Evolutionary conservation across 352 stramenopile genomes (phyloP), one percentile per base, ranked within the genome.

Genomic region (Pythium periplocum): DNA sequence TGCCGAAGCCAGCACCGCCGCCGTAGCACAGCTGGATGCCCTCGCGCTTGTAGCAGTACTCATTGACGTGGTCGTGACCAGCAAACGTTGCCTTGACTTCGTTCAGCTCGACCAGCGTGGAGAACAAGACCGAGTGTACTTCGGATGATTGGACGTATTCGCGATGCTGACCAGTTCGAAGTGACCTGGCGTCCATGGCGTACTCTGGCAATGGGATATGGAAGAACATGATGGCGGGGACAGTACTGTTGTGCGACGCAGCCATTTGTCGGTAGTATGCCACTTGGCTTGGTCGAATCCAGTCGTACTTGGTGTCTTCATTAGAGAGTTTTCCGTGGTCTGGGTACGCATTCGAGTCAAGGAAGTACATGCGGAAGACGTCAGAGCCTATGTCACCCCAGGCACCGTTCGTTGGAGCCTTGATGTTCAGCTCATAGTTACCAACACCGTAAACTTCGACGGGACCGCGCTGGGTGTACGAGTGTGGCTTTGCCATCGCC

Each of bases 281-380:
- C 33, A 68, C 44, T 37, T 68, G 60, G 7, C 40, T 52, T 2
- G 51, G 55, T 38, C 57, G 66, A 53, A 72, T 62, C 46, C 50
- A 61, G 51, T 61, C 64, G 49, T 67, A 61, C 6, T 37, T 53
- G 7, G 48, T 48, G 30, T 42, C 10, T 35, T 49, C 31, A 49
- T 49, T 49, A 26, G 45, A 49, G 31, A 33, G 45, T 33, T 4
- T 17, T 10, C 9, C 32, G 45, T 6, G 26, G 53, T 83, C 52
- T 3, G 77, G 68, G 17, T 61, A 64, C 4, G 50, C 57, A 40
- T 71, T 58, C 2, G 73, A 87, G 49, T 89, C 78, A 30, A 89
- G 56, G 47, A 89, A 87, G 64, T 89, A 89, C 75, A 89, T 83
- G 34, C 71, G 73, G 37, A 87, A 79, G 3, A 84, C 73, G 7